phyloP scores from a whole-genome alignment of 768 basidiomycete genomes.

The Boletus insuetus region DNA sequence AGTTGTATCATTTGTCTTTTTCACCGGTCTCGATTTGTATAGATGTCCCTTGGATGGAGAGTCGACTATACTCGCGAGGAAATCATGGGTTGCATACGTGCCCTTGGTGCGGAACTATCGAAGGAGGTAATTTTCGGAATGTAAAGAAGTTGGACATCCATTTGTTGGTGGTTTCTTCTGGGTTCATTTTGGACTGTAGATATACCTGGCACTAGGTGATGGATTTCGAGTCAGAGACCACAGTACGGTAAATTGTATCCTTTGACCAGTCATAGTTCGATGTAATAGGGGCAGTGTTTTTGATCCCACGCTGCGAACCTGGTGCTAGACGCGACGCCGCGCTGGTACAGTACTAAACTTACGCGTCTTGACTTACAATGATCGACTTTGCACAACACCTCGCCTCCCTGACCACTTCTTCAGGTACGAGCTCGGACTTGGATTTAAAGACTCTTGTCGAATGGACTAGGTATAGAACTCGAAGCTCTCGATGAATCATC shows the following conservation, averaged over 20 bases:
- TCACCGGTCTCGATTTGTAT: constrained; percentile 3
- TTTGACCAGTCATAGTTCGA: too few species aligned
- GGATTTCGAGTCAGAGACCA: not conserved
- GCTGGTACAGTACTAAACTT: too few species aligned
- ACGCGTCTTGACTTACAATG: constrained; percentile 12
- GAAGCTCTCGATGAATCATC: constrained; percentile 1
- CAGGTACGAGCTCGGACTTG: constrained; percentile 7
- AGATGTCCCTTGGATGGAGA: constrained; percentile 30
- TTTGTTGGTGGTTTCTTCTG: not conserved
- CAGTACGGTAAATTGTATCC: not conserved
- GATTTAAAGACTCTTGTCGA: constrained; percentile 16
- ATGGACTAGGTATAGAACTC: constrained; percentile 24
- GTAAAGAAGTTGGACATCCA: constrained; percentile 4
- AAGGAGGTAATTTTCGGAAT: constrained; percentile 38
- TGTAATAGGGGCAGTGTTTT: not conserved
- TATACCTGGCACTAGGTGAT: not conserved
- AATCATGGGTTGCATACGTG: constrained; percentile 42
- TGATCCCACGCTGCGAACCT: constrained; percentile 3
- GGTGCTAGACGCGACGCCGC: too few species aligned
- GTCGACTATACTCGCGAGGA: constrained; percentile 30
- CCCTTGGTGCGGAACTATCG: constrained; percentile 43
- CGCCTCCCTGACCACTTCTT: constrained; percentile 18
- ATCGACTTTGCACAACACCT: constrained; percentile 23
- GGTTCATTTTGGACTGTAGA: not conserved
- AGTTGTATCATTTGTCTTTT: not conserved